Evolutionary conservation across 1,139 yeast species (phyloP).

Genomic region (Lodderomyces theae): DNA sequence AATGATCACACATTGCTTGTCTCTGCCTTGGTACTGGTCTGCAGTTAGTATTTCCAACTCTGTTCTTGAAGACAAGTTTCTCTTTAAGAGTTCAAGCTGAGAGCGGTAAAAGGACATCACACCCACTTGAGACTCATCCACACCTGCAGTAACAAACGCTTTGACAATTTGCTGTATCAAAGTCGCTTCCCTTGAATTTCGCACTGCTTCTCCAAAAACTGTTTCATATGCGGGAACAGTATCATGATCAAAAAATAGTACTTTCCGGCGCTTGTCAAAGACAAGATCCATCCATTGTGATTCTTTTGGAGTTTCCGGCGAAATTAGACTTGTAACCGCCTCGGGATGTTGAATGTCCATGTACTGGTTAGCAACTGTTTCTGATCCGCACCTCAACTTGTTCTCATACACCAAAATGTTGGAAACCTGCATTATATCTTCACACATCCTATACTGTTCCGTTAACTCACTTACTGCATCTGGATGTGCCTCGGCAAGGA

Average conservation of each 20-base stretch:
- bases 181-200: constrained; percentile 69
- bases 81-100: constrained; percentile 60
- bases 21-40: constrained; percentile 95
- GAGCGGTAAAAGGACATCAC: constrained; percentile 87
- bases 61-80: constrained; percentile 35
- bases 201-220: constrained; percentile 60
- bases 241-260: constrained; percentile 80
- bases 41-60: constrained; percentile 83
- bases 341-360: constrained; percentile 46
- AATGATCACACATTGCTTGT: constrained; percentile 83
- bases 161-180: constrained; percentile 62
- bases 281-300: constrained; percentile 34
- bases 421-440: constrained; percentile 80
- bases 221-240: constrained; percentile 57
- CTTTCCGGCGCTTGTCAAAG: constrained; percentile 42
- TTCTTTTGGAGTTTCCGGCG: constrained; percentile 10
- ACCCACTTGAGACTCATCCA: constrained; percentile 61
- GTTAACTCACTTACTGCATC: constrained; percentile 69
- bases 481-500: constrained; percentile 70
- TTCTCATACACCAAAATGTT: constrained; percentile 78
- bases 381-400: constrained; percentile 71
- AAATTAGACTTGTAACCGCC: constrained; percentile 13
- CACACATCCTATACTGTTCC: constrained; percentile 89
- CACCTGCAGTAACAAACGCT: constrained; percentile 59
- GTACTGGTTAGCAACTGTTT: constrained; percentile 55